Evolutionary conservation across 345 rosid species (phyloP).

Genomic region (Eucalyptus curtisii): DNA sequence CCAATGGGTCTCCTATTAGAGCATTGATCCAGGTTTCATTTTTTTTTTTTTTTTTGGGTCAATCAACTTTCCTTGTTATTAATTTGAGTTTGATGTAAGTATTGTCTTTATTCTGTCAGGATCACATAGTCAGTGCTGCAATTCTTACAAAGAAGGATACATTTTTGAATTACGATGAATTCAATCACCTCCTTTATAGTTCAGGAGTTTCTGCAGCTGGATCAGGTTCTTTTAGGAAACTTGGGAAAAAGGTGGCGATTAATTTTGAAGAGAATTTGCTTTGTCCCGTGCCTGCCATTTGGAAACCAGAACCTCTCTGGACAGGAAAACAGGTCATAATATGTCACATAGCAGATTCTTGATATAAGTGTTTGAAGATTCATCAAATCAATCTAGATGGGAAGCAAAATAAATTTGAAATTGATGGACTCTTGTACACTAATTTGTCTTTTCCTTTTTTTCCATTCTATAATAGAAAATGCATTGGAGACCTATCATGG

Average conservation of each 20-base stretch:
- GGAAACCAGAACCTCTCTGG: constrained; percentile 90
- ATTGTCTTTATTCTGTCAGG: constrained; percentile 35
- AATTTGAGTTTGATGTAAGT: neutral
- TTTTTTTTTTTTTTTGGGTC: neutral
- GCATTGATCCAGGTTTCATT: constrained; percentile 77
- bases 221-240: constrained; percentile 22
- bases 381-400: neutral
- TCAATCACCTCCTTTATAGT: constrained; percentile 72
- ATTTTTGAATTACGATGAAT: constrained; percentile 54
- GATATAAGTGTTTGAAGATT: neutral
- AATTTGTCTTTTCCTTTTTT: neutral
- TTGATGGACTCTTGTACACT: neutral
- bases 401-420: neutral
- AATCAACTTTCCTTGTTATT: neutral
- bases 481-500: neutral
- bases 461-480: neutral
- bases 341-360: neutral
- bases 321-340: constrained; percentile 86
- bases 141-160: constrained; percentile 90
- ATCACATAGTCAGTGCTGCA: constrained; percentile 82
- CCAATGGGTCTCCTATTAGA: constrained; percentile 92
- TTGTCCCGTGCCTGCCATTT: constrained; percentile 46
- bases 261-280: constrained; percentile 36
- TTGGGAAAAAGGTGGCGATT: constrained; percentile 54
- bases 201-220: constrained; percentile 58